Conservation (phyloP, 2,329 filamentous ascomycete genomes). For the Paramyrothecium roridum region DNA sequence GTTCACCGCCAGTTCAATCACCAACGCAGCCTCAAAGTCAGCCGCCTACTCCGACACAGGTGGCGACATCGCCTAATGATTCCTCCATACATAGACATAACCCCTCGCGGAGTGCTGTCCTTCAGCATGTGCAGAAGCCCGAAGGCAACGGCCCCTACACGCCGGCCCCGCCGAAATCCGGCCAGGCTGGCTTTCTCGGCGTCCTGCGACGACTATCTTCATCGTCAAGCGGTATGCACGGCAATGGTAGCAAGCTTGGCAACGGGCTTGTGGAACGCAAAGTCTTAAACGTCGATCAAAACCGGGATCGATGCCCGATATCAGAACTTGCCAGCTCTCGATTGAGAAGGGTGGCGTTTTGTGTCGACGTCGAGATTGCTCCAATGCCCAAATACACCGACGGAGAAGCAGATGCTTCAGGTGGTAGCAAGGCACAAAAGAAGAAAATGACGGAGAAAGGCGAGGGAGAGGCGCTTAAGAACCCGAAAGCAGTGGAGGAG, state of each 20-base stretch:
- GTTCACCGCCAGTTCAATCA: constrained; percentile 31
- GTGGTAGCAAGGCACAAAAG: constrained; percentile 52
- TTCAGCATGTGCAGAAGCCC: constrained; percentile 52
- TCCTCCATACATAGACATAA: constrained; percentile 45
- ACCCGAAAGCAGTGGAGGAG: constrained; percentile 57
- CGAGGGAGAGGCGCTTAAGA: constrained; percentile 72
- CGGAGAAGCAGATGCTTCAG: constrained; percentile 39
- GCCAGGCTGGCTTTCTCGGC: constrained; percentile 71
- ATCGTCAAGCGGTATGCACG: constrained; percentile 39
- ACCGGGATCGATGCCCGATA: constrained; percentile 76
- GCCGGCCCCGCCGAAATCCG: constrained; percentile 69
- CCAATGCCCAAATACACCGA: constrained; percentile 78
- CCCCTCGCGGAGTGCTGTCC: constrained; percentile 54
- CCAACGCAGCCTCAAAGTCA: constrained; percentile 25
- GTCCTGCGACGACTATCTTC: constrained; percentile 82
- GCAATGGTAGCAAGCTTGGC: constrained; percentile 21
- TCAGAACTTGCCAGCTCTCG: constrained; percentile 77
- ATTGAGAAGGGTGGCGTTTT: constrained; percentile 86
- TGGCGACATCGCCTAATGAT: constrained; percentile 27
- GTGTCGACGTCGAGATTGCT: constrained; percentile 95
- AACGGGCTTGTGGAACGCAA: constrained; percentile 76
- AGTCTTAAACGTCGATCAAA: constrained; percentile 80
- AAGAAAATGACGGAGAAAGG: constrained; percentile 64
- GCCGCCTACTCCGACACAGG: constrained; percentile 15
- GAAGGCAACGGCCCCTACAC: constrained; percentile 66